These are phyloP conservation scores for Primulina huaijiensis DNA, from an alignment of 257 asterid species.

Conservation along the genomic window DNA sequence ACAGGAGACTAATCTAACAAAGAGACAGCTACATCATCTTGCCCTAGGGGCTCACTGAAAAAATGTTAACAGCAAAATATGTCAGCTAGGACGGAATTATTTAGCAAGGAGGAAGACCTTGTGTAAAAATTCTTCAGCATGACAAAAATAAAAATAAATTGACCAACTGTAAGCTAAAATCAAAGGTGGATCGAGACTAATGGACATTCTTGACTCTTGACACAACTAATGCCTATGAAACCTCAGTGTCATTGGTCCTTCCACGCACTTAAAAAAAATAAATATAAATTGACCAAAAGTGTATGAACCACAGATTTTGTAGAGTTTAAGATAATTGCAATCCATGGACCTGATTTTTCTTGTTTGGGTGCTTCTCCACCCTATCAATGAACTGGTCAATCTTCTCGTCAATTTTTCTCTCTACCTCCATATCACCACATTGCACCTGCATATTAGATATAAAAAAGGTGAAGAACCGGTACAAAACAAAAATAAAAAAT, in stretches of 20 bases:
- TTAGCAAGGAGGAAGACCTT: constrained; percentile 2
- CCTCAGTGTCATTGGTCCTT: constrained; percentile 15
- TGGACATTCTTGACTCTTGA: neutral
- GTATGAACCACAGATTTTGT: neutral
- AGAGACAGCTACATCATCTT: neutral
- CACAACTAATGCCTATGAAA: constrained; percentile 11
- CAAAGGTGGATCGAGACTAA: neutral
- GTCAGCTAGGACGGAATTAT: neutral
- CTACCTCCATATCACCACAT: constrained; percentile 82
- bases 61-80: neutral
- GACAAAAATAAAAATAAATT: constrained; percentile 1
- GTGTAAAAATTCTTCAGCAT: neutral
- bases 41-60: neutral
- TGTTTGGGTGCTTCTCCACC: constrained; percentile 94
- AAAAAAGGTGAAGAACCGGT: constrained; percentile 4
- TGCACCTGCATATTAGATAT: constrained; percentile 56
- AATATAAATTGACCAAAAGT: neutral
- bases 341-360: constrained; percentile 80
- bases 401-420: constrained; percentile 81
- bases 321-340: constrained; percentile 20
- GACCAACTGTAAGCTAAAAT: neutral
- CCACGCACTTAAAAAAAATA: constrained; percentile 1
- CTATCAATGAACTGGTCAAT: constrained; percentile 79
- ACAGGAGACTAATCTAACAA: neutral
- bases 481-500: neutral